phyloP scores from a whole-genome alignment of 345 rosid species.

The Lepidium sativum region DNA sequence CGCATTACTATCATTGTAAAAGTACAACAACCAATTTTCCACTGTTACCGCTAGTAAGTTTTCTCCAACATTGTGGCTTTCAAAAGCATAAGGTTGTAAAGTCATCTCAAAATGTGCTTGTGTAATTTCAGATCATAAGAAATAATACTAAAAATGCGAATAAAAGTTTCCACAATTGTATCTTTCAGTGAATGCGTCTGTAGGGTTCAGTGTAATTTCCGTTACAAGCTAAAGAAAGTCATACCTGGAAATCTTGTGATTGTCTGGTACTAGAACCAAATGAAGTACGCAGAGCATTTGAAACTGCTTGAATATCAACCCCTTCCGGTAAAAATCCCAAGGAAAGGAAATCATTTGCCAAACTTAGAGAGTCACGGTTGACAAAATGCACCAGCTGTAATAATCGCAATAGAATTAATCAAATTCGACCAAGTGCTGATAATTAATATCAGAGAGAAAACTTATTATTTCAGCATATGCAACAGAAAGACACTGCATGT shows the following conservation, averaged over 20 bases:
- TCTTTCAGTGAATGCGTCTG: background rate
- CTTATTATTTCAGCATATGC: background rate
- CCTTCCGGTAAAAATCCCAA: constrained; percentile 99
- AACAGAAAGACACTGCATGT: background rate
- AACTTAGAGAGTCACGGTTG: constrained; percentile 93
- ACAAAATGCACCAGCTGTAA: constrained; percentile 98
- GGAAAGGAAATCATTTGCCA: constrained; percentile 98
- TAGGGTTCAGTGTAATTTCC: background rate
- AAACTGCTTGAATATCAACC: constrained; percentile 63
- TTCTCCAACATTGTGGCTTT: background rate
- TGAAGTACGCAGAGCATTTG: constrained; percentile 69
- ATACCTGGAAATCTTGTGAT: constrained; percentile 93
- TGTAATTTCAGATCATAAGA: background rate
- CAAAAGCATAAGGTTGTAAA: background rate
- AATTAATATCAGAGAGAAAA: background rate
- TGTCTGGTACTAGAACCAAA: constrained; percentile 59
- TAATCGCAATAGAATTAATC: constrained; percentile 37
- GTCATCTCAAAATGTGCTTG: background rate
- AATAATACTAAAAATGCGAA: background rate
- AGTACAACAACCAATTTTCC: background rate
- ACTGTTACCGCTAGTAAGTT: background rate
- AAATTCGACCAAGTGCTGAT: background rate
- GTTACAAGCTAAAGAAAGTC: background rate
- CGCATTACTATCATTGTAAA: background rate
- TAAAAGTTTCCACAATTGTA: background rate